phyloP scores from a whole-genome alignment of 2,329 filamentous ascomycete species.

The Apiospora phragmitis region DNA sequence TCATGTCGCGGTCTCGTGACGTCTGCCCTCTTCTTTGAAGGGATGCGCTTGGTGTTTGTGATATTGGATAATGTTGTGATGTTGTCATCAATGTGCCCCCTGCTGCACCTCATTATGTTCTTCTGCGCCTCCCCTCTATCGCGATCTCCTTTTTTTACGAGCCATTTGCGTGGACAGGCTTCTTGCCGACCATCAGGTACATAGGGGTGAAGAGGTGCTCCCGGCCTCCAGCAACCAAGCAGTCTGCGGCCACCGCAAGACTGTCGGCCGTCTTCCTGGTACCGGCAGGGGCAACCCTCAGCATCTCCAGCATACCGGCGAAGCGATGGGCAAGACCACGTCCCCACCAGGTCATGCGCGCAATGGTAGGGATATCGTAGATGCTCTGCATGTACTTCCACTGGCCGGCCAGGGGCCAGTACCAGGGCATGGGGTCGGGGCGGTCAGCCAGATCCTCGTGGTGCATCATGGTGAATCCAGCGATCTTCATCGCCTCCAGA shows the following conservation, averaged over 20 bases:
- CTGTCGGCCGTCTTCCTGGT: constrained; percentile 96
- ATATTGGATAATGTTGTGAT: too few species aligned
- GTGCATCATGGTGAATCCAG: constrained; percentile 81
- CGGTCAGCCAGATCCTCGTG: constrained; percentile 85
- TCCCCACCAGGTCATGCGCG: constrained; percentile 86
- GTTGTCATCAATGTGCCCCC: not conserved
- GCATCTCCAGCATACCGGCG: constrained; percentile 72
- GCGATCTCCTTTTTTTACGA: not conserved
- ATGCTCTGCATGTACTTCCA: constrained; percentile 79
- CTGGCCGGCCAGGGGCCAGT: constrained; percentile 86
- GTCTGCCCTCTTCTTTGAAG: not conserved
- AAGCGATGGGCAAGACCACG: constrained; percentile 74
- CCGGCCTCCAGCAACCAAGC: constrained; percentile 80
- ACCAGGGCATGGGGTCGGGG: constrained; percentile 80
- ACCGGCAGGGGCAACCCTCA: constrained; percentile 75
- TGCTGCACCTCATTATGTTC: not conserved
- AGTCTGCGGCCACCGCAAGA: constrained; percentile 78
- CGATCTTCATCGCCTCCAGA: constrained; percentile 77
- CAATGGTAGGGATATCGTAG: constrained; percentile 78
- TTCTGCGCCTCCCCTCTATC: not conserved
- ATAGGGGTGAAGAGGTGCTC: constrained; percentile 97
- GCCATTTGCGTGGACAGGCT: constrained; percentile 53
- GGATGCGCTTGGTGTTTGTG: not conserved
- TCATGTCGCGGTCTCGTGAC: constrained; percentile 4
- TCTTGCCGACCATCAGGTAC: constrained; percentile 94